These are phyloP conservation scores for Puccinellia tenuiflora DNA, from an alignment of 176 grass and related monocot genomes.

Conservation along the genomic window DNA sequence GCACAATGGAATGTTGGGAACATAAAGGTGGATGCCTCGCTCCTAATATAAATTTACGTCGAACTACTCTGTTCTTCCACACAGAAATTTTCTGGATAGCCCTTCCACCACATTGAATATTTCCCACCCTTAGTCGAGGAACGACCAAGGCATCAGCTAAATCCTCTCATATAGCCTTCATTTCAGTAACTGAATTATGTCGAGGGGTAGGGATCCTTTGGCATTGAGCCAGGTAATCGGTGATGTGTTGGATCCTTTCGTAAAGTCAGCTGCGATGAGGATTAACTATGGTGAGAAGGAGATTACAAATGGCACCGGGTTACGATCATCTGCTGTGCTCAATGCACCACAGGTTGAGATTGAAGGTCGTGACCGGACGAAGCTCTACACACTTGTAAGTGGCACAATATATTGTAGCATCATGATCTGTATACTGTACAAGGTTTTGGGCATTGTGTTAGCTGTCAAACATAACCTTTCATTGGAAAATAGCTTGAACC, in stretches of 20 bases:
- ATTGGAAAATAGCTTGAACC: constrained; percentile 25
- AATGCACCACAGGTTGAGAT: constrained; percentile 63
- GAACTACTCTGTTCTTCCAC: constrained; percentile 38
- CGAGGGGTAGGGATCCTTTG: constrained; percentile 76
- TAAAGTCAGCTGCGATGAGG: constrained; percentile 60
- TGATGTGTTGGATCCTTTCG: constrained; percentile 89
- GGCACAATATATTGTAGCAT: constrained; percentile 34
- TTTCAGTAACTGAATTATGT: constrained; percentile 36
- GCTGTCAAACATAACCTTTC: constrained; percentile 33
- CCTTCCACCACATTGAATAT: constrained; percentile 30
- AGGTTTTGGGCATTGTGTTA: constrained; percentile 12
- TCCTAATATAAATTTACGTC: constrained; percentile 68
- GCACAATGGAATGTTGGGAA: constrained; percentile 73
- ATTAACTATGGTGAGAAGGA: constrained; percentile 79
- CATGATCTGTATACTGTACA: constrained; percentile 24
- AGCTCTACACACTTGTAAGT: constrained; percentile 99
- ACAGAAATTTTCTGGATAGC: constrained; percentile 23
- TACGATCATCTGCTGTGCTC: constrained; percentile 57
- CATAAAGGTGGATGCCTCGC: constrained; percentile 69
- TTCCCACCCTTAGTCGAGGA: constrained; percentile 2
- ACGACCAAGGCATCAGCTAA: constrained; percentile 19
- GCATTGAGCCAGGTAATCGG: constrained; percentile 82
- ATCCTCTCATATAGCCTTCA: constrained; percentile 15
- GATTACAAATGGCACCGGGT: constrained; percentile 79
- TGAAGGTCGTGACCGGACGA: constrained; percentile 57